These are phyloP conservation scores for Pseudocercospora ulei DNA, from an alignment of 2,329 filamentous ascomycete species.

Conservation along the genomic window DNA sequence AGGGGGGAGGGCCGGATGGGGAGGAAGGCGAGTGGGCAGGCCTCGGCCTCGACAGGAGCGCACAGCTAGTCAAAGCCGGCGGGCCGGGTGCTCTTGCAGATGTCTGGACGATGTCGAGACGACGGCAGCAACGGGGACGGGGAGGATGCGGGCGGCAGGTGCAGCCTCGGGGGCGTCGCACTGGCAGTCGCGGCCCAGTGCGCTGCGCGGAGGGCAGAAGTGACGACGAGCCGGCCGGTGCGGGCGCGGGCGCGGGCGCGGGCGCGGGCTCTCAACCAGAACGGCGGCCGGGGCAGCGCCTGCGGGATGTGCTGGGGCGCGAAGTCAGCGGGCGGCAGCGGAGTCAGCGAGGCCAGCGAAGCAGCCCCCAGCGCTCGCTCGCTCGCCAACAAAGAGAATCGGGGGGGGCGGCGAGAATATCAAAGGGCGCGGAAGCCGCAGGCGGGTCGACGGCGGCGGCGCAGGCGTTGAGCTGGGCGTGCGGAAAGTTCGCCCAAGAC, in stretches of 20 bases:
- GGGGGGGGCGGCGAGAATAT: slow-evolving; percentile 1
- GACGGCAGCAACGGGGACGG: not conserved
- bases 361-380: not conserved
- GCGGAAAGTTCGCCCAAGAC: slow-evolving; percentile 6
- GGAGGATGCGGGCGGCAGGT: slow-evolving; percentile 7
- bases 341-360: too few species aligned
- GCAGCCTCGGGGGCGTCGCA: slow-evolving; percentile 7
- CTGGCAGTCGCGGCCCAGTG: slow-evolving; percentile 3
- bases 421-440: not conserved
- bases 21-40: slow-evolving; percentile 14
- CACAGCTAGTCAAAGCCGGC: slow-evolving; percentile 37
- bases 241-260: not conserved
- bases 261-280: not conserved
- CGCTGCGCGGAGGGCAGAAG: slow-evolving; percentile 4
- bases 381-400: not conserved
- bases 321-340: too few species aligned
- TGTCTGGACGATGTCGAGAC: too few species aligned
- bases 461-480: slow-evolving; percentile 6
- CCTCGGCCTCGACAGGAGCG: slow-evolving; percentile 23
- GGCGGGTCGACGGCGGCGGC: slow-evolving; percentile 1
- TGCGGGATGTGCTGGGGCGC: too few species aligned
- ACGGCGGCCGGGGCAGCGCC: not conserved
- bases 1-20: slow-evolving; percentile 13
- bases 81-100: too few species aligned
- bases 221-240: not conserved